Base-by-base conservation (phyloP, 2,329 filamentous ascomycete genomes). In the Colletotrichum sojae region DNA sequence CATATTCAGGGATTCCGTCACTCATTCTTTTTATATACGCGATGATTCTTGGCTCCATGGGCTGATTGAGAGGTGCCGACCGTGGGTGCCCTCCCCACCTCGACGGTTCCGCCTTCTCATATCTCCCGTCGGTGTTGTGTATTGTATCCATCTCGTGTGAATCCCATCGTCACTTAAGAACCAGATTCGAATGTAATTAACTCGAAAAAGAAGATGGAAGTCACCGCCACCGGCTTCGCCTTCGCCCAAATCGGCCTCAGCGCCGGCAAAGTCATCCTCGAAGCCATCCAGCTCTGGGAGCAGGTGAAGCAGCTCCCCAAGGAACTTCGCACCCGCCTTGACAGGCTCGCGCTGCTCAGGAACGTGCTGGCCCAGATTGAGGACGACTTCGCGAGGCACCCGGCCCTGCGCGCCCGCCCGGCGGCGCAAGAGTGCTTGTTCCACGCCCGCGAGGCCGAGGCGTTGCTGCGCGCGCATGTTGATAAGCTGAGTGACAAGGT, bases 221-320 rank as follows among this genome's bases (percentile, higher is more conserved):
- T 54, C 22, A 45, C 53, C 13, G 52, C 52, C 15, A 58, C 53
- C n/a, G 31, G 45, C 40, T 49, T 64, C 43, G 62, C 53, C 53
- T 49, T 64, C 12, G 40, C 20, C 6, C 62, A 64, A 36, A n/a
- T 48, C 27, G 53, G 62, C 27, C 27, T 58, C 18, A 31, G 62
- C 53, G 18, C 45, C n/a, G 53, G 40, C 16, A 58, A 64, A 45
- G 43, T 39, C 15, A 51, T 60, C 31, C 0, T 49, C 25, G 20
- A 31, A 31, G 56, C 56, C 22, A 46, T 64, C 22, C 53, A 40
- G 31, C 27, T 58, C 1, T 58, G 53, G 53, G 39, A 48, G 25
- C 51, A 58, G 15, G 43, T 64, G 6, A 45, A 58, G 2, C 39
- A 45, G n/a, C 25, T 58, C 18, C 62, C 62, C 1, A 3, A 49